phyloP scores from a whole-genome alignment of 129 eudicot species.

The Kitagawia praeruptora region DNA sequence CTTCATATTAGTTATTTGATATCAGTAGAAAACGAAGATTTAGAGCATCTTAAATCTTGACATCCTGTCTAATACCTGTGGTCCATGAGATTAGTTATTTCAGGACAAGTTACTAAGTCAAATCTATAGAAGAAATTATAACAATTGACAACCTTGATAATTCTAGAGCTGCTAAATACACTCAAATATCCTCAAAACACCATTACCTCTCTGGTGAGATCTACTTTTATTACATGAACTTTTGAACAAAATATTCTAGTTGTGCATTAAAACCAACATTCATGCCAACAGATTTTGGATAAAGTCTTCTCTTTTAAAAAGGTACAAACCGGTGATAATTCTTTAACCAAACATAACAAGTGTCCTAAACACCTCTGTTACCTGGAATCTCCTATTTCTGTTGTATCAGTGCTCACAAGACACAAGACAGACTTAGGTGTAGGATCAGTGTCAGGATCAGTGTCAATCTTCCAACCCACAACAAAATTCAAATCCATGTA shows the following conservation, averaged over 20 bases:
- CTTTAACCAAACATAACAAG: neutral
- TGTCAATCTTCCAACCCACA: neutral
- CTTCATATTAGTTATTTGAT: neutral
- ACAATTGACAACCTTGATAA: neutral
- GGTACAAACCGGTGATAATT: neutral
- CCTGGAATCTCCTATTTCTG: neutral
- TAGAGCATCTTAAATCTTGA: neutral
- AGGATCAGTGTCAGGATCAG: neutral
- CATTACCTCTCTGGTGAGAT: neutral
- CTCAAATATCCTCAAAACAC: neutral
- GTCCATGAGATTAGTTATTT: neutral
- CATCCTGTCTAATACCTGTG: neutral
- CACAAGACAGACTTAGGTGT: neutral
- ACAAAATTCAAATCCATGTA: neutral
- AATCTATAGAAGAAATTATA: too few relatives aligned
- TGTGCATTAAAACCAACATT: neutral
- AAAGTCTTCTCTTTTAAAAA: neutral
- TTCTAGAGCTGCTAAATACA: neutral
- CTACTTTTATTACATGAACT: neutral
- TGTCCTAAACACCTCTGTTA: neutral
- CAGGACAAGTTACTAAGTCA: neutral
- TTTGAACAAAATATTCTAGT: neutral
- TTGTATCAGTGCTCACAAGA: neutral
- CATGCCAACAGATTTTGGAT: neutral
- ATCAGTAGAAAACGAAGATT: neutral